A percentile compares a stretch with the other conserved stretches of the same genome.
Conservation (phyloP, 176 grass and related monocot species). For the Avena eriantha region DNA sequence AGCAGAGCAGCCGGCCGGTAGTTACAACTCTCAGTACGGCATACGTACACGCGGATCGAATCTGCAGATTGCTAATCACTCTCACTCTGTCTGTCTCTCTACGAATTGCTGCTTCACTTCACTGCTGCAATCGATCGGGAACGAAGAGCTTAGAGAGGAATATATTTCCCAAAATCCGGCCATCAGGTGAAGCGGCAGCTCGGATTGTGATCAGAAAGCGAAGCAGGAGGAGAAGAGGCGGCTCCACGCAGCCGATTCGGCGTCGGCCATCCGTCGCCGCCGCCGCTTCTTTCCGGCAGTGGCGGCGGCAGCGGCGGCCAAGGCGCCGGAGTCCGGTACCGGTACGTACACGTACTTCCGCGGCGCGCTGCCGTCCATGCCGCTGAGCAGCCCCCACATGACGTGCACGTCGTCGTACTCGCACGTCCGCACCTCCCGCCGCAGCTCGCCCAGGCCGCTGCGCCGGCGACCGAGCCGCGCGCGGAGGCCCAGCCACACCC, state of each 20-base stretch:
- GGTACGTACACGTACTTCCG: background rate
- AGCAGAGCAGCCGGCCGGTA: too few relatives aligned
- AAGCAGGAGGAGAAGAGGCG: slow-evolving; percentile 33
- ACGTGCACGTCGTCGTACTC: slow-evolving; percentile 83
- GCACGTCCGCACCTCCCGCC: slow-evolving; percentile 67
- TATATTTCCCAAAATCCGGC: too few relatives aligned
- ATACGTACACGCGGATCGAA: too few relatives aligned
- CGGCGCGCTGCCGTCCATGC: slow-evolving; percentile 17
- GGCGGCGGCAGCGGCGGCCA: background rate
- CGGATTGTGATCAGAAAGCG: slow-evolving; percentile 5
- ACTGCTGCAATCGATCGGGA: too few relatives aligned
- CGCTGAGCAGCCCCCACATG: slow-evolving; percentile 79
- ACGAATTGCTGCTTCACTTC: too few relatives aligned
- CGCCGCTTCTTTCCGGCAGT: background rate
- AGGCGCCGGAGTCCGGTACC: background rate
- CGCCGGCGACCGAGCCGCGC: slow-evolving; percentile 57
- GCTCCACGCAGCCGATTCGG: slow-evolving; percentile 15
- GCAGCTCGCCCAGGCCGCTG: slow-evolving; percentile 56
- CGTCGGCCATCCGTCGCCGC: slow-evolving; percentile 1
- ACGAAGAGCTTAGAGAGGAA: too few relatives aligned
- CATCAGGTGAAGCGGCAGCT: background rate
- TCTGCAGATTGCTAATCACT: too few relatives aligned
- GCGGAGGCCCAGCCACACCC: slow-evolving; percentile 54
- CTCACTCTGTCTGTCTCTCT: too few relatives aligned
- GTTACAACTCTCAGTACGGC: too few relatives aligned